A percentile compares a stretch with the other conserved stretches of the same genome.
Evolutionary conservation across 306 rosid genomes (phyloP).

Genomic region (Malus orientalis): DNA sequence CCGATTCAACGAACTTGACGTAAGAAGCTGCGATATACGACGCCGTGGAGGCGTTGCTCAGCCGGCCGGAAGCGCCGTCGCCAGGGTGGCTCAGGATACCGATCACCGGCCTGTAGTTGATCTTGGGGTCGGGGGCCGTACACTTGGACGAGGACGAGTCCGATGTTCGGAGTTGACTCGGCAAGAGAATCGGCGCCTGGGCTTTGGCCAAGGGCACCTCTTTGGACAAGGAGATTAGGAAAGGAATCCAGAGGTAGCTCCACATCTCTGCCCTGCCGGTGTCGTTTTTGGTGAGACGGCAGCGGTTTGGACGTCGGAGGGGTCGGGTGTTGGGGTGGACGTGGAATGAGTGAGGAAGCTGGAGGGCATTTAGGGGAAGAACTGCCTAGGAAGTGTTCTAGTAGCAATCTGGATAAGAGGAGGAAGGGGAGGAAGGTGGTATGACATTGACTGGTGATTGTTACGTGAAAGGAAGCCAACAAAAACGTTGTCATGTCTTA

Average conservation of each 20-base stretch:
- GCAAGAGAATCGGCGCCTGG: constrained; percentile 30
- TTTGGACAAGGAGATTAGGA: constrained; percentile 26
- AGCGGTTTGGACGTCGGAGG: background rate
- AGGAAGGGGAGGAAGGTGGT: background rate
- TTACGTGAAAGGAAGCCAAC: background rate
- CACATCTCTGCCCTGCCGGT: constrained; percentile 17
- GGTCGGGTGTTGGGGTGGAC: constrained; percentile 1
- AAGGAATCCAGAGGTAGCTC: constrained; percentile 33
- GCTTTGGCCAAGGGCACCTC: constrained; percentile 15
- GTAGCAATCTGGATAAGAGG: background rate
- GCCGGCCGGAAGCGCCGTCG: constrained; percentile 69
- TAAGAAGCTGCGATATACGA: constrained; percentile 82
- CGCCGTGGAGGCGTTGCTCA: constrained; percentile 47
- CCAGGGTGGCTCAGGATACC: constrained; percentile 86
- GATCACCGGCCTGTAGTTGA: constrained; percentile 68
- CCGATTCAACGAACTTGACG: constrained; percentile 76
- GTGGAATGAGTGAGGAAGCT: constrained; percentile 4
- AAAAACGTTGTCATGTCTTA: background rate
- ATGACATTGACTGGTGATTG: background rate
- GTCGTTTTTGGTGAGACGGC: background rate
- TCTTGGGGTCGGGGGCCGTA: constrained; percentile 28
- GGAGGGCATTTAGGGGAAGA: constrained; percentile 15
- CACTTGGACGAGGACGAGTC: constrained; percentile 33
- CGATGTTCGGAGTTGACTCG: constrained; percentile 29
- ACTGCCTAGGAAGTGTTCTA: background rate